Evolutionary conservation across 345 rosid species (phyloP).

Genomic region (Eucalyptus sp.): DNA sequence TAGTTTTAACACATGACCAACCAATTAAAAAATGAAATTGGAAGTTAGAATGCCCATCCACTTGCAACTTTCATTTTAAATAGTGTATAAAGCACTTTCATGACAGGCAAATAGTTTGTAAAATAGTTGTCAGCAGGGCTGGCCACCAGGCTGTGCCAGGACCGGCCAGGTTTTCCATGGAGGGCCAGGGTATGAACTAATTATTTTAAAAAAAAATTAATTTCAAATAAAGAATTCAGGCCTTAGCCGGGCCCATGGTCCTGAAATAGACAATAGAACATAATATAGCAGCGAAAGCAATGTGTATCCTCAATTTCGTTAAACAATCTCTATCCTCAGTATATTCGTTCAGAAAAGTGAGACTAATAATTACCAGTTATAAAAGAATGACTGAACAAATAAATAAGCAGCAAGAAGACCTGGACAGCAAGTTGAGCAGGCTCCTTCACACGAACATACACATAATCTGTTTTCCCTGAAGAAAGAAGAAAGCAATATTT

Average conservation of each 20-base stretch:
- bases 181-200: neutral
- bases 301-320: neutral
- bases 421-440: constrained; percentile 61
- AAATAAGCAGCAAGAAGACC: constrained; percentile 34
- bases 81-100: neutral
- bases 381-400: neutral
- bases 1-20: neutral
- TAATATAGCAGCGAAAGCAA: neutral
- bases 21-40: neutral
- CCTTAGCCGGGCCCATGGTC: neutral
- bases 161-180: neutral
- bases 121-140: neutral
- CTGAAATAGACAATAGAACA: neutral
- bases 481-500: neutral
- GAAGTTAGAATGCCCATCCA: neutral
- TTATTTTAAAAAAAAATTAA: neutral
- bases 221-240: neutral
- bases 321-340: neutral
- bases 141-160: neutral
- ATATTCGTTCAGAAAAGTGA: neutral
- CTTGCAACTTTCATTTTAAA: neutral
- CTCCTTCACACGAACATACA: constrained; percentile 57
- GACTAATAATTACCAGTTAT: neutral
- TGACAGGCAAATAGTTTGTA: neutral
- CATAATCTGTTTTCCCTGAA: constrained; percentile 86